These are phyloP conservation scores for Hypsizygus ulmarius DNA, from an alignment of 1,284 basidiomycete species.

Conservation along the genomic window DNA sequence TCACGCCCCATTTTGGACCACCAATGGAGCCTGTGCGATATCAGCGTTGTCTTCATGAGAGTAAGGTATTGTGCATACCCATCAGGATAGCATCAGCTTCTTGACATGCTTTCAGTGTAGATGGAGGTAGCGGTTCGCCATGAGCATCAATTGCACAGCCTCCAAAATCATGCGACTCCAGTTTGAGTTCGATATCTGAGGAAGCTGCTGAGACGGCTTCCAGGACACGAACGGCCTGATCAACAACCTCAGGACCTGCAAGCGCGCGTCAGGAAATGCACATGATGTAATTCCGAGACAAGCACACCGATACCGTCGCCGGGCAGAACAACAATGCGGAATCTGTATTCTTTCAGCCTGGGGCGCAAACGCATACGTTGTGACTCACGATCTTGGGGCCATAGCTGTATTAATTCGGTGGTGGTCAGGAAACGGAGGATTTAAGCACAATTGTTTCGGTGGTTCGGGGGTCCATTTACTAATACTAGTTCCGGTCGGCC, in stretches of 20 bases:
- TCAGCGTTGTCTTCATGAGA: not conserved
- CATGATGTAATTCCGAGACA: not conserved
- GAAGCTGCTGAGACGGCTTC: slow-evolving; percentile 68
- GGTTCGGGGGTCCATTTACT: slow-evolving; percentile 15
- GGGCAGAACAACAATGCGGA: slow-evolving; percentile 84
- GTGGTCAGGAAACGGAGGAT: slow-evolving; percentile 7
- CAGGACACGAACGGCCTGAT: slow-evolving; percentile 87
- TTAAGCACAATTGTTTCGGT: slow-evolving; percentile 19
- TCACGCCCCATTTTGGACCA: slow-evolving; percentile 97
- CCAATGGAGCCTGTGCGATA: slow-evolving; percentile 79
- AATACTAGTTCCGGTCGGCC: slow-evolving; percentile 21
- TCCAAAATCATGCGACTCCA: slow-evolving; percentile 84
- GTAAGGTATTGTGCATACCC: slow-evolving; percentile 47
- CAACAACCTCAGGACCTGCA: slow-evolving; percentile 89
- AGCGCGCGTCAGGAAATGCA: slow-evolving; percentile 6
- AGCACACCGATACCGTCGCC: slow-evolving; percentile 93
- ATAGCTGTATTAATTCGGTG: slow-evolving; percentile 20
- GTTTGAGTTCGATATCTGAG: slow-evolving; percentile 66
- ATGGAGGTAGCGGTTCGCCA: slow-evolving; percentile 82
- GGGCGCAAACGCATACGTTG: not conserved
- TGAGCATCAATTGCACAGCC: slow-evolving; percentile 90
- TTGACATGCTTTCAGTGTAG: slow-evolving; percentile 85
- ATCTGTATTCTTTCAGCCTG: slow-evolving; percentile 43
- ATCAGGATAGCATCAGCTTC: slow-evolving; percentile 90
- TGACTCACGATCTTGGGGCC: slow-evolving; percentile 35